A percentile compares a stretch with the other conserved stretches of the same genome.
These are phyloP conservation scores for Colletotrichum orbiculare DNA, from an alignment of 2,329 filamentous ascomycete genomes.

Conservation along the genomic window DNA sequence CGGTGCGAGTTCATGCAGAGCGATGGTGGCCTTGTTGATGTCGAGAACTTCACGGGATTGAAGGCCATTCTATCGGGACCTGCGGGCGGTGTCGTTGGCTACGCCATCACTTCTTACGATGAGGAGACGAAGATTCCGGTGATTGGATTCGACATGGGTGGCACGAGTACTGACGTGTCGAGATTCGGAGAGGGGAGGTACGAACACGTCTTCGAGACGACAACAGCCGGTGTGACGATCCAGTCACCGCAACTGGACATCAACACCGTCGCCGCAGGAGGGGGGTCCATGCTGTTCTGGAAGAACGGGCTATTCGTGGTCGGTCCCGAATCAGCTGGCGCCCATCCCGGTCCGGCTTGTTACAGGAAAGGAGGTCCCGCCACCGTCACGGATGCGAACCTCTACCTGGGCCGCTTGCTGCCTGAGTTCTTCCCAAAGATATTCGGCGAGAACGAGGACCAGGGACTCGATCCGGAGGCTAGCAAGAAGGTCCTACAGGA, in stretches of 20 bases:
- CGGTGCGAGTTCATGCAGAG: conserved; percentile 97
- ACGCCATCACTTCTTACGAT: conserved; percentile 92
- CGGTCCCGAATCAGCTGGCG: conserved; percentile 88
- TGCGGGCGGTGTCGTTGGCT: conserved; percentile 93
- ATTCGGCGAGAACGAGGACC: conserved; percentile 88
- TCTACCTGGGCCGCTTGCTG: conserved; percentile 84
- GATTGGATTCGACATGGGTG: conserved; percentile 97
- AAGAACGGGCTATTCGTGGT: conserved; percentile 91
- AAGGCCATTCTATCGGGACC: conserved; percentile 89
- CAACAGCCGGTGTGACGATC: conserved; percentile 92
- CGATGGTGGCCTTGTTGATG: conserved; percentile 79
- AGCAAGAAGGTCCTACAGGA: conserved; percentile 81
- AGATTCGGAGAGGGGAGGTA: conserved; percentile 87
- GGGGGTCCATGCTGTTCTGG: conserved; percentile 87
- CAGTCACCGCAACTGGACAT: conserved; percentile 94
- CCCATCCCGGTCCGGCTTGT: conserved; percentile 89
- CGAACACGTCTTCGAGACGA: conserved; percentile 95
- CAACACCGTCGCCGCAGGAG: conserved; percentile 93
- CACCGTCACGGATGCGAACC: conserved; percentile 93
- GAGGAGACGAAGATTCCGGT: conserved; percentile 83
- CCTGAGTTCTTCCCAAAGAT: conserved; percentile 97
- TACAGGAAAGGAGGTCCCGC: conserved; percentile 90
- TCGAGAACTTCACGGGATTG: conserved; percentile 84
- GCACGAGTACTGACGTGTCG: conserved; percentile 91
- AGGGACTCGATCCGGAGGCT: conserved; percentile 80